Conservation (phyloP, 2,329 filamentous ascomycete genomes). For the Arthrobotrys musiformis region DNA sequence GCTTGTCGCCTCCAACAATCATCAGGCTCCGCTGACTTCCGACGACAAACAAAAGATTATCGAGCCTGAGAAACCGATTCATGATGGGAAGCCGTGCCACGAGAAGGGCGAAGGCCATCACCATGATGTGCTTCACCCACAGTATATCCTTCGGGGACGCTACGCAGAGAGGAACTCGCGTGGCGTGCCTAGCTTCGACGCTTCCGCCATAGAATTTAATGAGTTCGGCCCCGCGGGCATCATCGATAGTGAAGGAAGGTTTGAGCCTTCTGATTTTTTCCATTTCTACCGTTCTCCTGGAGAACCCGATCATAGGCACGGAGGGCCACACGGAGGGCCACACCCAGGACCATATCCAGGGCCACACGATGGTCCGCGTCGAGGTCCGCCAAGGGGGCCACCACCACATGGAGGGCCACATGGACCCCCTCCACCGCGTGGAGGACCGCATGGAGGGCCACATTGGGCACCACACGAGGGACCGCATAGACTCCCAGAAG, state of each 20-base stretch:
- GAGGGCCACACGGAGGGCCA: background rate
- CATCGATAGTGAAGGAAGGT: background rate
- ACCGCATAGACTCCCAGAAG: background rate
- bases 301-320: constrained; percentile 2
- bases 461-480: background rate
- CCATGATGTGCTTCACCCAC: constrained; percentile 8
- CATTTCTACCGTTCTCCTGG: constrained; percentile 27
- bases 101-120: background rate
- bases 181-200: background rate
- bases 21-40: constrained; percentile 48
- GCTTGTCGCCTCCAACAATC: constrained; percentile 20
- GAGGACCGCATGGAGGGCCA: background rate
- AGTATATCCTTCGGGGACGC: constrained; percentile 32
- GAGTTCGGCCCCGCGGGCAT: constrained; percentile 10
- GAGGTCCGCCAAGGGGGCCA: background rate
- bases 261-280: background rate
- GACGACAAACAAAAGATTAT: constrained; percentile 10
- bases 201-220: background rate
- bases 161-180: background rate
- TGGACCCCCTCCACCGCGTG: background rate
- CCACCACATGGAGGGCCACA: background rate
- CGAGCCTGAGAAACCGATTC: constrained; percentile 2
- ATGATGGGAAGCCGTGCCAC: constrained; percentile 2
- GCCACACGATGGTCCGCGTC: background rate
- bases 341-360: background rate